phyloP scores from a whole-genome alignment of 1,139 yeast genomes.

The Entelexis sorbosivorans region DNA sequence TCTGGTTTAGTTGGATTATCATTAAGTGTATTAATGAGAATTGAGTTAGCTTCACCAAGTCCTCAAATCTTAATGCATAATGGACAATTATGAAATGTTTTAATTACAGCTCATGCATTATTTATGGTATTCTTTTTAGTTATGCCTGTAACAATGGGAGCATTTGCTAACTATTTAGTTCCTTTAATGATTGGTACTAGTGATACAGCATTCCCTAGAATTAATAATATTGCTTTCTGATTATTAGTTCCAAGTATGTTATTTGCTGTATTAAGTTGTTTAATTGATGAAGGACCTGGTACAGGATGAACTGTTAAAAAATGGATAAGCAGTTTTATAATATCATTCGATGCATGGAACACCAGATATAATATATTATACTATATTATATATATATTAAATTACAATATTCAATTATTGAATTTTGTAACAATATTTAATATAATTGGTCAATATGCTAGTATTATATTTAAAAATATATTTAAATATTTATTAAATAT shows the following conservation, averaged over 20 bases:
- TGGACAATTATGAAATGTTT: not conserved
- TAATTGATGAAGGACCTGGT: not conserved
- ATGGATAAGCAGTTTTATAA: not conserved
- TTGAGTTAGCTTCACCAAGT: not conserved
- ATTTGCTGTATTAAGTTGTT: slow-evolving; percentile 1
- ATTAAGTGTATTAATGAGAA: not conserved
- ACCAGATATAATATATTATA: not conserved
- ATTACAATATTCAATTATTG: not conserved
- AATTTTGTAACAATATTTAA: not conserved
- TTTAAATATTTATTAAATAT: not conserved
- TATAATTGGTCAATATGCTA: not conserved
- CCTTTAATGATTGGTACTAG: not conserved
- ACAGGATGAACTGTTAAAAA: not conserved
- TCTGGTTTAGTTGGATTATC: not conserved
- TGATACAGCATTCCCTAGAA: slow-evolving; percentile 1
- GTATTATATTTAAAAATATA: not conserved
- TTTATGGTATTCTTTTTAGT: slow-evolving; percentile 3
- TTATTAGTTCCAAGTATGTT: not conserved
- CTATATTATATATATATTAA: not conserved
- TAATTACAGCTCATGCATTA: not conserved
- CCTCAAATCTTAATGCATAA: not conserved
- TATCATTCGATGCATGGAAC: not conserved
- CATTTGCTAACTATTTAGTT: not conserved
- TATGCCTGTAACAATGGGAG: not conserved
- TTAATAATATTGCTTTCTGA: not conserved